phyloP scores from a whole-genome alignment of 2,329 filamentous ascomycete species.

The Pyricularia pennisetigena region DNA sequence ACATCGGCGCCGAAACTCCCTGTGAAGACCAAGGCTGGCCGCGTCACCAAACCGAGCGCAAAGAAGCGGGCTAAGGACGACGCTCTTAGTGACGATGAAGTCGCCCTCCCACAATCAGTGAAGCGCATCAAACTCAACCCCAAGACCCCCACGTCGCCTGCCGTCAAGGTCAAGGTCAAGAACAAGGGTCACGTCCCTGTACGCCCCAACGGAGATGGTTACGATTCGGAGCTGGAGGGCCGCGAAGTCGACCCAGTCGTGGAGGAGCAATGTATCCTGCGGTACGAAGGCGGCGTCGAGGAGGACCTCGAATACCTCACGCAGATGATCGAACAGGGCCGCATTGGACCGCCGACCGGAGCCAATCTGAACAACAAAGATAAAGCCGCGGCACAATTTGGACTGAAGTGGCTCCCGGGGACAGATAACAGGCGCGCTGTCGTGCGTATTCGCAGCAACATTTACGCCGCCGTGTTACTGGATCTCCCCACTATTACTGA shows the following conservation, averaged over 20 bases:
- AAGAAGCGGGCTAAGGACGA: slow-evolving; percentile 54
- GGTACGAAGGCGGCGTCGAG: slow-evolving; percentile 63
- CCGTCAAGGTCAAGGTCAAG: slow-evolving; percentile 3
- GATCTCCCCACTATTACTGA: slow-evolving; percentile 83
- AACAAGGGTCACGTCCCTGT: slow-evolving; percentile 53
- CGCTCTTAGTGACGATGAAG: slow-evolving; percentile 35
- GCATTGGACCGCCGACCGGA: slow-evolving; percentile 53
- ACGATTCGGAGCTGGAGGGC: slow-evolving; percentile 93
- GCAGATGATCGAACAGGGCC: slow-evolving; percentile 64
- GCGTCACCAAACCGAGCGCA: slow-evolving; percentile 48
- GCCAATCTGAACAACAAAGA: slow-evolving; percentile 25
- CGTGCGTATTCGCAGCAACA: slow-evolving; percentile 56
- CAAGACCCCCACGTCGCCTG: slow-evolving; percentile 4
- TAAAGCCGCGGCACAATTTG: slow-evolving; percentile 62
- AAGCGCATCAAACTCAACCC: slow-evolving; percentile 33
- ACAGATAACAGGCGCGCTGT: slow-evolving; percentile 63
- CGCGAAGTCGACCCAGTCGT: slow-evolving; percentile 78
- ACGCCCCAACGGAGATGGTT: slow-evolving; percentile 74
- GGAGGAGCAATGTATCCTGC: slow-evolving; percentile 81
- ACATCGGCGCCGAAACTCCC: slow-evolving; percentile 11
- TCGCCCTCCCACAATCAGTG: slow-evolving; percentile 13
- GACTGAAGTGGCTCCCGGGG: slow-evolving; percentile 65
- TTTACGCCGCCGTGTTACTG: slow-evolving; percentile 70
- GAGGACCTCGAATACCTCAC: slow-evolving; percentile 78
- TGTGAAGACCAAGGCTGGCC: slow-evolving; percentile 48